A percentile compares a stretch with the other conserved stretches of the same genome.
Conservation (phyloP, 345 rosid genomes). For the Salix viminalis region DNA sequence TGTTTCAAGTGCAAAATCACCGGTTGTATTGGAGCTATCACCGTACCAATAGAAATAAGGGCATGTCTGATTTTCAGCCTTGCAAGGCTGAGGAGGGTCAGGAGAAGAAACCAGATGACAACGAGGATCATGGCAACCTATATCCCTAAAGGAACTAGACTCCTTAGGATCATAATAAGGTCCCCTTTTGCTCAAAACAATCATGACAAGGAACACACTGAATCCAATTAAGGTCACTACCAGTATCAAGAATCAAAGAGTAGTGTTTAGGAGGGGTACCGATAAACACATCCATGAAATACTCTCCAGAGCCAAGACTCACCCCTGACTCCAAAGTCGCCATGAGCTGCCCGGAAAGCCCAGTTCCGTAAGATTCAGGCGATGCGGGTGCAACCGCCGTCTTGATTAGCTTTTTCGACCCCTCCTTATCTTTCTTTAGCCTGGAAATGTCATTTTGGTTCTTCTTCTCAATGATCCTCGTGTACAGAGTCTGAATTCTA, state of each 20-base stretch:
- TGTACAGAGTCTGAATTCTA: slow-evolving; percentile 69
- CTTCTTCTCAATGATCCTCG: slow-evolving; percentile 64
- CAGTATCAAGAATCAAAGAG: slow-evolving; percentile 91
- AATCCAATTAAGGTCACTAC: slow-evolving; percentile 93
- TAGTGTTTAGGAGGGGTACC: slow-evolving; percentile 91
- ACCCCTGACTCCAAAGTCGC: slow-evolving; percentile 87
- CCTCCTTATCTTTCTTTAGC: slow-evolving; percentile 25
- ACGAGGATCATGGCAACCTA: slow-evolving; percentile 59
- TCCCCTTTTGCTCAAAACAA: slow-evolving; percentile 85
- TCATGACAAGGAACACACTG: slow-evolving; percentile 83
- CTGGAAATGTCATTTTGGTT: slow-evolving; percentile 56
- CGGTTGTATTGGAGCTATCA: slow-evolving; percentile 83
- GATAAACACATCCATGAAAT: slow-evolving; percentile 84
- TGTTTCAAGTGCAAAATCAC: slow-evolving; percentile 74
- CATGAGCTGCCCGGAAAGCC: slow-evolving; percentile 51
- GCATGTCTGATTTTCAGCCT: slow-evolving; percentile 57
- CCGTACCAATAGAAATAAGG: slow-evolving; percentile 89
- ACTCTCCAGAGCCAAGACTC: slow-evolving; percentile 81
- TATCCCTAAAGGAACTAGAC: slow-evolving; percentile 58
- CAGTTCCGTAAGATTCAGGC: slow-evolving; percentile 29
- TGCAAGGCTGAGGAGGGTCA: slow-evolving; percentile 61
- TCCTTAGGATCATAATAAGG: slow-evolving; percentile 64
- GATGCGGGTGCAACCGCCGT: slow-evolving; percentile 22
- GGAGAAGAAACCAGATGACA: slow-evolving; percentile 73
- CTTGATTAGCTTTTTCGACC: slow-evolving; percentile 7